phyloP scores from a whole-genome alignment of 768 basidiomycete species.

The Tremella fuciformis region DNA sequence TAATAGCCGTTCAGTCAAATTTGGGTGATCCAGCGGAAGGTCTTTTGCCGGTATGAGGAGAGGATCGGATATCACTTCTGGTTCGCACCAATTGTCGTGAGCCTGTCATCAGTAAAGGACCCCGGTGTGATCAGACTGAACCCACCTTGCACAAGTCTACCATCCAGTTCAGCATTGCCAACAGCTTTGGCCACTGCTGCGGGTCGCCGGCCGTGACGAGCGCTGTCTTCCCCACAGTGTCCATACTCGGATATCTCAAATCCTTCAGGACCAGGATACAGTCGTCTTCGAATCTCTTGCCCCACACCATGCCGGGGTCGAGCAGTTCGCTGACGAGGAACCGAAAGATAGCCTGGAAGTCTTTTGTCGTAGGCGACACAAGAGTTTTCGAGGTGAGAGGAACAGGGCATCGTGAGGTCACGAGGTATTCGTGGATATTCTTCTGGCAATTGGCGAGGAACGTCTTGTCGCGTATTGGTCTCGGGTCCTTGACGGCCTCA shows the following conservation, averaged over 20 bases:
- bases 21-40: slow-evolving; percentile 41
- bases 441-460: slow-evolving; percentile 69
- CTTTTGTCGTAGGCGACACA: slow-evolving; percentile 75
- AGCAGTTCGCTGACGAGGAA: slow-evolving; percentile 61
- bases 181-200: slow-evolving; percentile 84
- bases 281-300: slow-evolving; percentile 72
- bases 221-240: slow-evolving; percentile 78
- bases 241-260: slow-evolving; percentile 74
- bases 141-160: slow-evolving; percentile 76
- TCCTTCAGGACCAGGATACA: slow-evolving; percentile 71
- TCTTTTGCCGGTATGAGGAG: slow-evolving; percentile 34
- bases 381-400: slow-evolving; percentile 64
- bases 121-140: slow-evolving; percentile 3
- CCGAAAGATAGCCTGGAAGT: slow-evolving; percentile 80
- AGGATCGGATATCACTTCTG: slow-evolving; percentile 45
- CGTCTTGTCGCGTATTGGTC: slow-evolving; percentile 71
- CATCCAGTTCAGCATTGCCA: slow-evolving; percentile 90
- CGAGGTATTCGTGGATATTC: slow-evolving; percentile 68
- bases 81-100: slow-evolving; percentile 46
- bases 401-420: slow-evolving; percentile 35
- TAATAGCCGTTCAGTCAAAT: slow-evolving; percentile 39
- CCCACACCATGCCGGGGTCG: slow-evolving; percentile 63
- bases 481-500: slow-evolving; percentile 63
- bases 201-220: slow-evolving; percentile 81
- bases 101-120: slow-evolving; percentile 23